Conservation (phyloP, 2,329 filamentous ascomycete genomes). For the Mycosphaerella sp. region DNA sequence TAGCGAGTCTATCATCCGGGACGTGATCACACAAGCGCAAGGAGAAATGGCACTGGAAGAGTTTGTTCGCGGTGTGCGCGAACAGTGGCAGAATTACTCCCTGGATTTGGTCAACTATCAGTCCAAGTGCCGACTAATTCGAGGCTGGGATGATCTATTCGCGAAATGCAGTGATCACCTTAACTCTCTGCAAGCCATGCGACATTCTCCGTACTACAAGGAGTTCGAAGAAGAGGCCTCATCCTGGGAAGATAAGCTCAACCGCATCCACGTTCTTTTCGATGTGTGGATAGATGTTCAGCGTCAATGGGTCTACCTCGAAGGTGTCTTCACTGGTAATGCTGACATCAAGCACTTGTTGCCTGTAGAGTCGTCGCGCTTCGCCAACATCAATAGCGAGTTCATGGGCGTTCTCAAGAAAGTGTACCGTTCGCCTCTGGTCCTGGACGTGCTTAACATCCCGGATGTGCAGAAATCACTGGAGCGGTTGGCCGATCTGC, state of each 20-base stretch:
- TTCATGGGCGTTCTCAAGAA: slow-evolving; percentile 99
- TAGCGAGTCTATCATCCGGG: slow-evolving; percentile 79
- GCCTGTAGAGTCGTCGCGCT: slow-evolving; percentile 90
- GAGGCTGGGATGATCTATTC: slow-evolving; percentile 96
- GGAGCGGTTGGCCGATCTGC: slow-evolving; percentile 87
- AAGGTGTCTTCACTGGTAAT: slow-evolving; percentile 97
- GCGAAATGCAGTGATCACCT: slow-evolving; percentile 97
- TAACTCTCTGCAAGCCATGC: slow-evolving; percentile 97
- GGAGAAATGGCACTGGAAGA: slow-evolving; percentile 98
- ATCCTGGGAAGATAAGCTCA: slow-evolving; percentile 96
- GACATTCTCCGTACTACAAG: slow-evolving; percentile 98
- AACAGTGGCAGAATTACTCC: slow-evolving; percentile 93
- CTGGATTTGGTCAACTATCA: slow-evolving; percentile 96
- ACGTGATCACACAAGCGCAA: slow-evolving; percentile 91
- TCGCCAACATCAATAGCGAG: slow-evolving; percentile 99
- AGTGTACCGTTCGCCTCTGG: slow-evolving; percentile 91
- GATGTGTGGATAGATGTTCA: slow-evolving; percentile 99
- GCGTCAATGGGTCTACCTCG: slow-evolving; percentile 98
- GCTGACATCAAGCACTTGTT: slow-evolving; percentile 98
- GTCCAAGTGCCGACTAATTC: slow-evolving; percentile 94
- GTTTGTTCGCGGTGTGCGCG: slow-evolving; percentile 91
- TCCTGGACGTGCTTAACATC: slow-evolving; percentile 93
- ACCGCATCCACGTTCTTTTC: slow-evolving; percentile 93
- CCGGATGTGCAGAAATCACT: slow-evolving; percentile 92
- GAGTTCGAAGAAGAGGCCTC: slow-evolving; percentile 98